These are phyloP conservation scores for Pleurotus sapidus DNA, from an alignment of 768 basidiomycete species.

Conservation along the genomic window DNA sequence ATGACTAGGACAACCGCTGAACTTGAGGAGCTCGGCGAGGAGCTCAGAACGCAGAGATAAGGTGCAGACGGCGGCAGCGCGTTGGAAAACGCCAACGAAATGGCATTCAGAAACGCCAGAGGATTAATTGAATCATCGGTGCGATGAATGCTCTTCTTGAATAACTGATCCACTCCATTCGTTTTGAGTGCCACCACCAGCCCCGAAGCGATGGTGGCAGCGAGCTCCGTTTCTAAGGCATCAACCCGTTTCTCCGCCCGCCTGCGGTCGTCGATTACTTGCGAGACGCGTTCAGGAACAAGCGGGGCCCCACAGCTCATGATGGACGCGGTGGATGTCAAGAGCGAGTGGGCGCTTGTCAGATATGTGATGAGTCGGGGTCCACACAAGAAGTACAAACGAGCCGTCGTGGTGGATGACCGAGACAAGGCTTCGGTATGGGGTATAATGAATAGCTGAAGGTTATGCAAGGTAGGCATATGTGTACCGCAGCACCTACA, in stretches of 20 bases:
- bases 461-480: constrained; percentile 69
- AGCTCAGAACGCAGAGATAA: constrained; percentile 56
- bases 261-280: constrained; percentile 66
- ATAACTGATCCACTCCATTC: constrained; percentile 22
- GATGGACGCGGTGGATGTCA: constrained; percentile 53
- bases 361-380: constrained; percentile 70
- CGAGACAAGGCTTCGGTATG: constrained; percentile 66
- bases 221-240: constrained; percentile 69
- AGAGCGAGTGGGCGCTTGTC: constrained; percentile 49
- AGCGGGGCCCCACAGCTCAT: constrained; percentile 68
- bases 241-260: constrained; percentile 63
- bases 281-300: constrained; percentile 65
- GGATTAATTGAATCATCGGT: constrained; percentile 59
- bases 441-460: constrained; percentile 70
- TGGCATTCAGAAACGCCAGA: constrained; percentile 57
- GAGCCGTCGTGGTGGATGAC: constrained; percentile 57
- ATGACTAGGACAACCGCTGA: constrained; percentile 57
- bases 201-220: constrained; percentile 40
- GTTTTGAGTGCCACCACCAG: constrained; percentile 34
- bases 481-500: constrained; percentile 82
- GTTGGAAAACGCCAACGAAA: constrained; percentile 45
- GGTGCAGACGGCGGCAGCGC: constrained; percentile 14
- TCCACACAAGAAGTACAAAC: constrained; percentile 82
- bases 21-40: constrained; percentile 50
- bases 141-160: constrained; percentile 52